Evolutionary conservation across 306 rosid genomes (phyloP), one percentile per base, ranked within the genome.

Genomic region (Cicer chorassanicum): DNA sequence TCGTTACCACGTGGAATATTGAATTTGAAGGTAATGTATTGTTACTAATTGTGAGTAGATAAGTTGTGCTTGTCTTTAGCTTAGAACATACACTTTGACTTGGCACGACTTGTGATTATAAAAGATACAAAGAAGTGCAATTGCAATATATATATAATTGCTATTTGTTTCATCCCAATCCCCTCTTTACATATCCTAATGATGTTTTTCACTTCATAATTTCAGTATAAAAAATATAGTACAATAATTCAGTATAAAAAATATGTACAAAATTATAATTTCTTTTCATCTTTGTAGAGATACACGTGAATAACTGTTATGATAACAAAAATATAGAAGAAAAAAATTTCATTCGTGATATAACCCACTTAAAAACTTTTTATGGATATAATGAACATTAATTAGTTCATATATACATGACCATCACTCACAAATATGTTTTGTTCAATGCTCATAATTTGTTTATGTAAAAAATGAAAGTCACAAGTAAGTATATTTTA

Each of bases 21-120:
- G 29, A 50, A 69, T 2, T 70, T 9, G 19, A 63, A 51, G 40
- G 60, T 41, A 70, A 55, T 70, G 71, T 60, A 59, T n/a, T 40
- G 21, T 64, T 11, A 68, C 36, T 48, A 8, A 46, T 49, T 59
- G 40, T 53, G 42, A 45, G 42, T 76, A 65, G 75, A 72, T 64
- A 29, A 71, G 43, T 55, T 76, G 40, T 15, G 45, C 65, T 18
- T 43, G 2, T 71, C 70, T 65, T 65, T 76, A 82, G 82, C 40
- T 65, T 77, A 82, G 76, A 73, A 57, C 72, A 36, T 61, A 62
- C 68, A 66, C 41, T 74, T 69, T 68, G 15, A 56, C 59, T 65
- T 60, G n/a, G 4, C 24, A 15, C 59, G 34, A 56, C 71, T 77
- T 67, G 24, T 68, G 34, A 19, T 54, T 76, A 80, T 65, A 21